These are phyloP conservation scores for Sarocladiaceae sp. DNA, from an alignment of 2,329 filamentous ascomycete genomes.

Conservation along the genomic window DNA sequence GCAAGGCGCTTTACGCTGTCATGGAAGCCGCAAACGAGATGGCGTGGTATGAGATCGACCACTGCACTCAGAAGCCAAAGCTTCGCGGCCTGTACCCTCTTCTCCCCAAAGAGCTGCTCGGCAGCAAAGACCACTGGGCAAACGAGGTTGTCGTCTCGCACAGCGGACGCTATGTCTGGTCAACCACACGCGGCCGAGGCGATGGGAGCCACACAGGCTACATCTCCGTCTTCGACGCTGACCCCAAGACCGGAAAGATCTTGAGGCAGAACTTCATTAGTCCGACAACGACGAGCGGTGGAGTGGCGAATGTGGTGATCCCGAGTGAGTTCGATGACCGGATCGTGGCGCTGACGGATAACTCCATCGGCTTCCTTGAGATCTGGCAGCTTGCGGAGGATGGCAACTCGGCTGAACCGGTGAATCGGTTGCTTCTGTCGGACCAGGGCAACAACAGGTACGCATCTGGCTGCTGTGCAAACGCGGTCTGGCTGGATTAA, in stretches of 20 bases:
- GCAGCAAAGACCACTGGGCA: neutral
- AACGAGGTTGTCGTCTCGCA: neutral
- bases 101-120: neutral
- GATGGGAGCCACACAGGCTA: neutral
- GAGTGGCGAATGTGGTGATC: neutral
- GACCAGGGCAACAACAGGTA: neutral
- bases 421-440: neutral
- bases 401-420: neutral
- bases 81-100: neutral
- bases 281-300: conserved; percentile 4
- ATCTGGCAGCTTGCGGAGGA: neutral
- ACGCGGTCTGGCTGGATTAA: neutral
- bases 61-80: neutral
- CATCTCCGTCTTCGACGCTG: neutral
- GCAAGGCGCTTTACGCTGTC: neutral
- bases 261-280: conserved; percentile 6
- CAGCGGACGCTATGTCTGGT: neutral
- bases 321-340: neutral
- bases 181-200: neutral
- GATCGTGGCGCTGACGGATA: neutral
- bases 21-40: neutral
- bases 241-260: neutral
- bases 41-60: neutral
- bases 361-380: neutral
- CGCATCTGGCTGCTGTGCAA: neutral